Evolutionary conservation across 176 grass and related monocot species (phyloP), one percentile per base, ranked within the genome.

Genomic region (Areca catechu): DNA sequence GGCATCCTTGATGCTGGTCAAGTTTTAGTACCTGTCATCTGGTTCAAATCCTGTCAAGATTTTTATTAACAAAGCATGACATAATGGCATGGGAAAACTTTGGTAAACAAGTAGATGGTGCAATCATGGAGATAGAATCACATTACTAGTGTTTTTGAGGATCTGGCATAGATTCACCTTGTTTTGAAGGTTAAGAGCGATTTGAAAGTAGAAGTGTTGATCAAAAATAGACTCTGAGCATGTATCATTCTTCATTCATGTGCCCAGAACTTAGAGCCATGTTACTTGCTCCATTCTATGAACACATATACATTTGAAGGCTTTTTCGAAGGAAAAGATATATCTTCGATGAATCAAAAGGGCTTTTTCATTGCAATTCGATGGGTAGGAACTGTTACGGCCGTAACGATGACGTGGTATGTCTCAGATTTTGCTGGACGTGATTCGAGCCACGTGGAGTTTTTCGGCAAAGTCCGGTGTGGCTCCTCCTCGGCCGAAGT

Each of bases 181-280:
- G 7, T 71, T 80, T 72, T 75, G 78, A 63, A 95, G 62, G 5
- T 19, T 54, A 17, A 89, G 81, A 65, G 85, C 65, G 28, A 68
- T 19, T 15, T 47, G 23, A 69, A 95, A 89, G 69, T 89, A 95
- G 18, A 56, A 71, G 55, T 80, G 85, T 65, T 83, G 76, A 50
- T 19, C 76, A 23, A 89, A 53, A 48, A 15, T 1, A 0, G 76
- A 71, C 34, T 74, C 60, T 18, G 85, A 70, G 72, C 89, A 89
- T 37, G 85, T 89, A 56, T 0, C 7, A n/a, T 30, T 4, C 28
- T 5, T 5, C 28, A 7, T 30, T 30, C 28, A 30, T 30, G 28
- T 7, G 4, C 28, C 89, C 89, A 89, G 69, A 95, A 95, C 60
- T 71, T 54, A 22, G 73, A 30, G 49, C 89, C 84, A 19, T 67